Evolutionary conservation across 1,284 basidiomycete genomes (phyloP), one percentile per base, ranked within the genome.

Genomic region (Trametes versicolor): DNA sequence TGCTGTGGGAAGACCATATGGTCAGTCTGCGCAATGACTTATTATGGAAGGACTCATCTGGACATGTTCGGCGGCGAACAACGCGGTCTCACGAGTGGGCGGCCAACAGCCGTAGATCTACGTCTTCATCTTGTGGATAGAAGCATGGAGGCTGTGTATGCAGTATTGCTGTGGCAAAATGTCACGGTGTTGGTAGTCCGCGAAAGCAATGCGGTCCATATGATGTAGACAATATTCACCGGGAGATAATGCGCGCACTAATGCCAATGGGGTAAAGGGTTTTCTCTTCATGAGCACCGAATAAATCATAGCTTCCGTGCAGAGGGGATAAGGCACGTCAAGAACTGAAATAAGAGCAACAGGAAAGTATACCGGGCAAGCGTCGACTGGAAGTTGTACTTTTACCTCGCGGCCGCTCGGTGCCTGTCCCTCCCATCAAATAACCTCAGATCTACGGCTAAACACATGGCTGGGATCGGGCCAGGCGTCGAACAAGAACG

Each of bases 401-500:
- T 8, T 32, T 32, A 32, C 29, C 4, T 32, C 29, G 29, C 8
- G 29, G 29, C 37, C 12, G 13, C 37, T 39, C 37, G 10, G 12
- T 17, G 15, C 37, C 12, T 17, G 21, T 9, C 45, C 23, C 12
- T 13, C 45, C 7, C 23, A 21, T 4, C 17, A 8, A 48, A 48
- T 17, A 48, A 10, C 7, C 45, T 48, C 45, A 25, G 36, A 54
- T 54, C 10, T n/a, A 13, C 10, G 36, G 43, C 55, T 48, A n/a
- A 34, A 13, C 29, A 43, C 6, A 25, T 4, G 23, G 27, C 19
- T 10, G 10, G 12, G 19, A 48, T 27, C 45, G 23, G 21, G 43
- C 32, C 45, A 41, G 55, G 34, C 43, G 43, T 9, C 21, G 32
- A 41, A 57, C 48, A 43, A 23, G 55, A 48, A 57, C 39, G 54